Conservation (phyloP, 108 stramenopile species). For the Seminavis robusta region DNA sequence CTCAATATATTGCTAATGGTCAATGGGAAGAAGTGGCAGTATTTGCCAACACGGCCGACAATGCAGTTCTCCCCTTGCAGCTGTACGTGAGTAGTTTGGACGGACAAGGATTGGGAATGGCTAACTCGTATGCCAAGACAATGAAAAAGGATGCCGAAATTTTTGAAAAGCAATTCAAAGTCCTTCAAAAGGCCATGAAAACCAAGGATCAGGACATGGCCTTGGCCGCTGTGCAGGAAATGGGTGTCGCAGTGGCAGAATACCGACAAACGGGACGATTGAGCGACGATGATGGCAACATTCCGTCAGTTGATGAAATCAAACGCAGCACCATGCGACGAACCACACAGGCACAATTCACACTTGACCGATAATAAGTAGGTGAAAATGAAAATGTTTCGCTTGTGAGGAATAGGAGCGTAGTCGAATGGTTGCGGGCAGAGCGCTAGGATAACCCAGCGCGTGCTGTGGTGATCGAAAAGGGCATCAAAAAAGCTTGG, state of each 20-base stretch:
- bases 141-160: conserved; percentile 56
- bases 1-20: conserved; percentile 45
- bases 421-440: too few relatives aligned
- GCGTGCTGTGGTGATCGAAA: too few relatives aligned
- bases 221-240: conserved; percentile 53
- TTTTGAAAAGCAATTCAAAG: conserved; percentile 65
- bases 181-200: conserved; percentile 49
- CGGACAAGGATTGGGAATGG: conserved; percentile 77
- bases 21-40: conserved; percentile 64
- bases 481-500: too few relatives aligned
- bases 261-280: conserved; percentile 68
- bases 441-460: too few relatives aligned
- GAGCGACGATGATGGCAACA: conserved; percentile 83
- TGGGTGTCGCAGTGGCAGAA: conserved; percentile 50
- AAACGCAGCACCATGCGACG: conserved; percentile 50
- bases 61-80: conserved; percentile 83
- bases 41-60: conserved; percentile 75
- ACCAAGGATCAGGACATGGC: conserved; percentile 62
- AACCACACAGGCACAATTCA: too few relatives aligned
- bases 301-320: conserved; percentile 85
- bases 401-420: too few relatives aligned
- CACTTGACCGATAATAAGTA: too few relatives aligned
- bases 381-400: too few relatives aligned
- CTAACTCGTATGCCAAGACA: conserved; percentile 69
- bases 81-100: conserved; percentile 66